A percentile compares a stretch with the other conserved stretches of the same genome.
Conservation (phyloP, 2,329 filamentous ascomycete genomes). For the Furcasterigmium sp. region DNA sequence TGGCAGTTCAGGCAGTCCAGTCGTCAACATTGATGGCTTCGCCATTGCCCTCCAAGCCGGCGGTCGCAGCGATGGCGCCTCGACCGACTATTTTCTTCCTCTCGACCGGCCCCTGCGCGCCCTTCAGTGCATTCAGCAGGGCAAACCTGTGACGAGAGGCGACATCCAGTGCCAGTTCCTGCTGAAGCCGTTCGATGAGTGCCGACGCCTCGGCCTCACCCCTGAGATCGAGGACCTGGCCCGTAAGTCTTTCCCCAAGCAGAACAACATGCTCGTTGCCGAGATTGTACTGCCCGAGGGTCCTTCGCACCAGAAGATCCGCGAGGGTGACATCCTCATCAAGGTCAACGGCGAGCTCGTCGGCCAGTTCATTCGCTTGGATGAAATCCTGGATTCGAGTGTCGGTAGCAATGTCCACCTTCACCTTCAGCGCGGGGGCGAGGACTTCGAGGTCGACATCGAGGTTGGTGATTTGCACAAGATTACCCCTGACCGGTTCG, state of each 20-base stretch:
- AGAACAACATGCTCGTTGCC: constrained; percentile 94
- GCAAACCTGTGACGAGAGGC: constrained; percentile 72
- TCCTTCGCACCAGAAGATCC: constrained; percentile 78
- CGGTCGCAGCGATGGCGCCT: constrained; percentile 87
- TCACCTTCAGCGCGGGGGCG: constrained; percentile 80
- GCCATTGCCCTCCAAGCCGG: constrained; percentile 93
- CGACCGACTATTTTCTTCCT: constrained; percentile 95
- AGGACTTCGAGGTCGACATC: constrained; percentile 81
- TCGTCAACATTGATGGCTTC: constrained; percentile 90
- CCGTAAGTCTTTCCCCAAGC: constrained; percentile 78
- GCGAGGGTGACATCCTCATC: constrained; percentile 90
- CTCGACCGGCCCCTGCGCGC: constrained; percentile 86
- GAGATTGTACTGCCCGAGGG: constrained; percentile 92
- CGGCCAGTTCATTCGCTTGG: constrained; percentile 86
- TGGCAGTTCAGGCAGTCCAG: constrained; percentile 95
- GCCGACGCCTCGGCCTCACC: constrained; percentile 78
- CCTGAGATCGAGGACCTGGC: constrained; percentile 83
- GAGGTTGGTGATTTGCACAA: constrained; percentile 83
- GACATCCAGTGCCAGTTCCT: constrained; percentile 99
- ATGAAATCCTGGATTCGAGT: constrained; percentile 84
- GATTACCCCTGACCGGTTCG: constrained; percentile 94
- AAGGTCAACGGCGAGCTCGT: constrained; percentile 92
- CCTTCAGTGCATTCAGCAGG: constrained; percentile 75
- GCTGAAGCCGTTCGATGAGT: constrained; percentile 96
- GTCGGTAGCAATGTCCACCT: constrained; percentile 76